Base-by-base conservation (phyloP, 176 grass and related monocot genomes). In the Secale cereale region DNA sequence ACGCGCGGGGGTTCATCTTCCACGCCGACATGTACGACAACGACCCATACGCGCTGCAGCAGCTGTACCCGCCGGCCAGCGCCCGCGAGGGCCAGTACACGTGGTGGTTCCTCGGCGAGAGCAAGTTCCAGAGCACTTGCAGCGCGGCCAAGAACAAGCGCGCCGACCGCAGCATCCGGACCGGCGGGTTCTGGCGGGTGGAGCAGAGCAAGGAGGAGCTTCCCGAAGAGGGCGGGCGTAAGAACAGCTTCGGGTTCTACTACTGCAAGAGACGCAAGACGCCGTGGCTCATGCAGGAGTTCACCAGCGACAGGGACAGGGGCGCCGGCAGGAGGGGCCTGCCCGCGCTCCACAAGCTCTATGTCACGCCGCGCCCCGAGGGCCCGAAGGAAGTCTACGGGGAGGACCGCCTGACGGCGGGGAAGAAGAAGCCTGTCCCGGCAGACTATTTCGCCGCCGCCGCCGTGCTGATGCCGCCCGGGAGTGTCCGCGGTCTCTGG, bases 331-430 rank as follows among this genome's bases (percentile, higher is more conserved):
- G 48, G 48, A 52, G 2, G 48, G 48, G 48, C 16, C 16, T 52
- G 48, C 48, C 48, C 48, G 48, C 48, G 48, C 48, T 52, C 48
- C 48, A 52, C 48, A 52, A 52, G 48, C 48, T 52, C 26, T 83
- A 88, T 40, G 17, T 88, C 65, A 29, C 81, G 40, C 86, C 86
- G 74, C 74, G 56, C n/a, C n/a, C n/a, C 64, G 59, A 45, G 41
- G 39, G 83, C 64, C 59, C 2, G 30, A 45, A 3, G 31, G 43
- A 81, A 7, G 17, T 71, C 36, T 71, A 79, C 3, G 84, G 76
- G 36, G 54, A 76, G 69, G 69, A 56, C 1, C 48, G 46, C 26
- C 45, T 68, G 33, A 9, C 32, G 8, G 7, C 23, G 13, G 45
- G 60, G 7, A 25, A 8, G 0, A 28, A 29, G 32, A 82, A 76